A percentile compares a stretch with the other conserved stretches of the same genome.
Evolutionary conservation across 495 filamentous ascomycete genomes (phyloP).

Genomic region (Lepraria neglecta): DNA sequence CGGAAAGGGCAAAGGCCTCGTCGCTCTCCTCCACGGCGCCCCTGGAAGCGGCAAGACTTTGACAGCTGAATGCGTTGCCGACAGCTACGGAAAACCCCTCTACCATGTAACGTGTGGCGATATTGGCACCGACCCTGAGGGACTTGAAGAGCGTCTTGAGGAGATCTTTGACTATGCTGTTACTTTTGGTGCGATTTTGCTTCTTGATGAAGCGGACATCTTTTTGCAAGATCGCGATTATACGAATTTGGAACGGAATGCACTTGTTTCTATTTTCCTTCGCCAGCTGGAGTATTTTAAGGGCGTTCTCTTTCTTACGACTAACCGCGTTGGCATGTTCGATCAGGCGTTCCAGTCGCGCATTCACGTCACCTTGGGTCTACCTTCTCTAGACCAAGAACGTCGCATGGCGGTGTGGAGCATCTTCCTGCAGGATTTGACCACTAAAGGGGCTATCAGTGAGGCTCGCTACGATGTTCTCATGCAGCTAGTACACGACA

Average conservation of each 20-base stretch:
- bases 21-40: slow-evolving; percentile 25
- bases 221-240: slow-evolving; percentile 39
- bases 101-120: slow-evolving; percentile 28
- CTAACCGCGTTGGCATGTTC: slow-evolving; percentile 43
- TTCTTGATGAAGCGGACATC: slow-evolving; percentile 45
- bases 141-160: slow-evolving; percentile 23
- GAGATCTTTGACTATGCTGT: slow-evolving; percentile 27
- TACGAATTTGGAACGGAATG: slow-evolving; percentile 37
- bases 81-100: slow-evolving; percentile 24
- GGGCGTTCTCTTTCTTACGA: slow-evolving; percentile 54
- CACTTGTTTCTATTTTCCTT: slow-evolving; percentile 47
- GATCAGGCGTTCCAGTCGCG: slow-evolving; percentile 49
- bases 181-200: slow-evolving; percentile 36
- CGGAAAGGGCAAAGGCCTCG: slow-evolving; percentile 25
- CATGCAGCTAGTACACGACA: slow-evolving; percentile 5
- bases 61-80: slow-evolving; percentile 27
- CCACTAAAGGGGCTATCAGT: slow-evolving; percentile 10
- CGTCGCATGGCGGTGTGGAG: slow-evolving; percentile 19
- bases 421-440: slow-evolving; percentile 23
- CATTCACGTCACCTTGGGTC: slow-evolving; percentile 38
- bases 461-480: slow-evolving; percentile 1
- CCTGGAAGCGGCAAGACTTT: slow-evolving; percentile 31
- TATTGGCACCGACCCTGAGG: slow-evolving; percentile 16
- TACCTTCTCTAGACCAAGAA: slow-evolving; percentile 23
- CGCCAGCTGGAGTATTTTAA: slow-evolving; percentile 50